These are phyloP conservation scores for Chaetoceros tenuissimus DNA, from an alignment of 108 stramenopile species.

Conservation along the genomic window DNA sequence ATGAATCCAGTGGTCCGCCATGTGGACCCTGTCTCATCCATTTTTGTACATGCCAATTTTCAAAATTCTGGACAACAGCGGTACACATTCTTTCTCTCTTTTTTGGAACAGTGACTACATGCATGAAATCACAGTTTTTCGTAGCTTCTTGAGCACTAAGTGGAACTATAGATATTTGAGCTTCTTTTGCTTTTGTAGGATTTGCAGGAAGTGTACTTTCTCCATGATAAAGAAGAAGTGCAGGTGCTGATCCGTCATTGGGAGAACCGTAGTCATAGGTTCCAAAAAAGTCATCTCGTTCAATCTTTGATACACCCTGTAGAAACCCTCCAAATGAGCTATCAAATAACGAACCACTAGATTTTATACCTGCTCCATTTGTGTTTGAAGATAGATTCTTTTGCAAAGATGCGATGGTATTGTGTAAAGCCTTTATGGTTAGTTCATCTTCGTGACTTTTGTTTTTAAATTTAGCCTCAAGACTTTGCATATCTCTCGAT, in stretches of 20 bases:
- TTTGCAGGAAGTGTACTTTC: not conserved
- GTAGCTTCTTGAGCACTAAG: slow-evolving; percentile 37
- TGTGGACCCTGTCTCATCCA: slow-evolving; percentile 36
- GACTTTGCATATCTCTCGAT: too few relatives aligned
- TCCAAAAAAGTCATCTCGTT: slow-evolving; percentile 46
- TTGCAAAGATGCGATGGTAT: too few relatives aligned
- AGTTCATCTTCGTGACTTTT: too few relatives aligned
- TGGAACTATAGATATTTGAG: not conserved
- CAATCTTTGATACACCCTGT: slow-evolving; percentile 24
- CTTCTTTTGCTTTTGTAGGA: not conserved
- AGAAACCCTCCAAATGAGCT: slow-evolving; percentile 25
- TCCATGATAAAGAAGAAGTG: not conserved
- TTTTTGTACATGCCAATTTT: slow-evolving; percentile 72
- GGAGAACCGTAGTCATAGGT: slow-evolving; percentile 60
- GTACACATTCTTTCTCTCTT: slow-evolving; percentile 34
- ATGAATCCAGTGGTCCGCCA: slow-evolving; percentile 9
- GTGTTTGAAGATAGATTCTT: too few relatives aligned
- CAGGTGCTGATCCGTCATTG: slow-evolving; percentile 7
- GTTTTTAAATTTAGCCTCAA: too few relatives aligned
- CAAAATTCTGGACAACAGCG: slow-evolving; percentile 67
- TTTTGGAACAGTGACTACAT: slow-evolving; percentile 53
- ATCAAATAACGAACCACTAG: slow-evolving; percentile 34
- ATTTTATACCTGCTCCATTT: too few relatives aligned
- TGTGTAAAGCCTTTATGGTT: too few relatives aligned
- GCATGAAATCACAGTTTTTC: slow-evolving; percentile 55